These are phyloP conservation scores for Nepenthes gracilis DNA, from an alignment of 148 eudicot genomes.

Conservation along the genomic window DNA sequence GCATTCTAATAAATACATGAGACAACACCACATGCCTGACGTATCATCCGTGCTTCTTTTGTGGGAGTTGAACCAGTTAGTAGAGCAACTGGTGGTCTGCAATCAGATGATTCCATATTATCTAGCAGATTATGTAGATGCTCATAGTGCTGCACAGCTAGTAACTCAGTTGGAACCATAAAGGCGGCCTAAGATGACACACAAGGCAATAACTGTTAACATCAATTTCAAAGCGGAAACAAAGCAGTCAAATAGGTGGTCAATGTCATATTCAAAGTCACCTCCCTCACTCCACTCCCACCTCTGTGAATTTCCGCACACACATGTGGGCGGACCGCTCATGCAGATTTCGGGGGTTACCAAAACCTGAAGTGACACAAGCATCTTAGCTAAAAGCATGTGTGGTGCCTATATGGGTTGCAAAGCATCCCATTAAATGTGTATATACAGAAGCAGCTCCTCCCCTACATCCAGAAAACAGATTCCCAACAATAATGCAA, in stretches of 20 bases:
- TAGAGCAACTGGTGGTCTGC: conserved; percentile 64
- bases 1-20: neutral
- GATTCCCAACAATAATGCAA: too few relatives aligned
- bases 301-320: too few relatives aligned
- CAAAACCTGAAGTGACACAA: too few relatives aligned
- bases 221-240: neutral
- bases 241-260: neutral
- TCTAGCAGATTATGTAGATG: conserved; percentile 49
- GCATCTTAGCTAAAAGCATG: too few relatives aligned
- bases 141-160: conserved; percentile 86
- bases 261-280: neutral
- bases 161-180: conserved; percentile 97
- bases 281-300: neutral
- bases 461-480: too few relatives aligned
- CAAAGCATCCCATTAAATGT: too few relatives aligned
- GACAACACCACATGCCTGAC: conserved; percentile 38
- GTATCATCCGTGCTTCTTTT: conserved; percentile 65
- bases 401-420: too few relatives aligned
- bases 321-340: too few relatives aligned
- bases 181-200: conserved; percentile 64
- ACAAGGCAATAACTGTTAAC: conserved; percentile 3
- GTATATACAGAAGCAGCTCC: too few relatives aligned
- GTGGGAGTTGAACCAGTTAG: conserved; percentile 85
- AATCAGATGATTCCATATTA: conserved; percentile 27
- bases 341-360: too few relatives aligned